Evolutionary conservation across 2,329 filamentous ascomycete species (phyloP), one percentile per base, ranked within the genome.

Genomic region (Exophiala sp.): DNA sequence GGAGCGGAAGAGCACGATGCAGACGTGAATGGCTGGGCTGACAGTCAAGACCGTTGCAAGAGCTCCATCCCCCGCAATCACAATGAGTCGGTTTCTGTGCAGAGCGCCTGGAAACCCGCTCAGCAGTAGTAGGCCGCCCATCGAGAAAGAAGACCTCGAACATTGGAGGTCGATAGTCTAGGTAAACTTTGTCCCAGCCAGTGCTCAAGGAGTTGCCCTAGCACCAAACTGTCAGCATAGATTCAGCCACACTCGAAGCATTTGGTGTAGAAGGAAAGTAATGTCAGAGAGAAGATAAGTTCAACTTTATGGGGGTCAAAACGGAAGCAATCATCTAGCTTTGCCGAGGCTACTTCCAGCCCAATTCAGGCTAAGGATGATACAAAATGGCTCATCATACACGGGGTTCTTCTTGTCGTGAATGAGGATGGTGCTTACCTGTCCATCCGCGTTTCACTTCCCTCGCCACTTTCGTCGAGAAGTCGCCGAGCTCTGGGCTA

Each of bases 331-430:
- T 55, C 61, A 61, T 59, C 55, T 44, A 55, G 38, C 45, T 30
- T 41, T 48, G 44, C 32, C 40, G 50, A 58, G 58, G 54, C 52
- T 59, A 48, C 52, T 52, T 46, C 39, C 59, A 52, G 30, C 44
- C 48, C 42, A 72, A 69, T 71, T 94, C 83, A 79, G 88, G 76
- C 87, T 94, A 94, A 94, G 88, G 88, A 95, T 94, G 88, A 94
- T 87, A 85, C 89, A 78, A 71, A 78, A 75, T 89, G 82, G 93
- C 85, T 63, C 59, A 64, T 64, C 61, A 39, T 21, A 18, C 29
- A 16, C 19, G 10, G 24, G 24, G 48, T 35, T 50, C 34, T 45
- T n/a, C n/a, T n/a, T n/a, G n/a, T n/a, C 39, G 43, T 18, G 46
- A 48, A 50, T 44, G 24, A 38, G 34, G 40, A 46, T 22, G 30